These are phyloP conservation scores for Nothopassalora personata DNA, from an alignment of 2,329 filamentous ascomycete species.

Conservation along the genomic window DNA sequence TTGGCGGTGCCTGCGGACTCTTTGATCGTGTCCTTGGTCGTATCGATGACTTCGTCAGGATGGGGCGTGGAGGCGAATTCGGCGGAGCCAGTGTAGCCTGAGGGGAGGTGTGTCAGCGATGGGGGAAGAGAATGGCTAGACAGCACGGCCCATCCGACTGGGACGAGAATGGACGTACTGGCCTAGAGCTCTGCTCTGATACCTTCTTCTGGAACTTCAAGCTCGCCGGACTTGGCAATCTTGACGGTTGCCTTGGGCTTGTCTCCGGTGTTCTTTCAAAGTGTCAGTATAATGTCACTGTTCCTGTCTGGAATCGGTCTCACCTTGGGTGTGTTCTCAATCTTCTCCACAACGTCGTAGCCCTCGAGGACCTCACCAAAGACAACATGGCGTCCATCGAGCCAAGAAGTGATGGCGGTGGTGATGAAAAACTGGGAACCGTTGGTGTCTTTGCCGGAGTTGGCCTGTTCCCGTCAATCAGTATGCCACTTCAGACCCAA, in stretches of 20 bases:
- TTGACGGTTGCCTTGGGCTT: conserved; percentile 65
- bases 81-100: conserved; percentile 44
- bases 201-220: conserved; percentile 83
- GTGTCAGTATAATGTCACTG: neutral
- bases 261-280: conserved; percentile 48
- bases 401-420: conserved; percentile 73
- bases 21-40: conserved; percentile 11
- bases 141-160: neutral
- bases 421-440: conserved; percentile 91
- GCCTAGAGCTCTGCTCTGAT: conserved; percentile 82
- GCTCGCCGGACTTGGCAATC: conserved; percentile 78
- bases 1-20: conserved; percentile 7
- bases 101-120: conserved; percentile 7
- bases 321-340: conserved; percentile 63
- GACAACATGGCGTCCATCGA: conserved; percentile 79
- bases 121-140: neutral
- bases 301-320: neutral
- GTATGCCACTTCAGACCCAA: neutral
- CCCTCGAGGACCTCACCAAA: conserved; percentile 86
- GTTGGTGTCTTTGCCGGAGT: conserved; percentile 79
- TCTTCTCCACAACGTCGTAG: conserved; percentile 72
- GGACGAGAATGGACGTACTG: conserved; percentile 17
- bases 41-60: conserved; percentile 34
- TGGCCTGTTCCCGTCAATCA: conserved; percentile 50
- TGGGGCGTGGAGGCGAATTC: conserved; percentile 38